phyloP scores from a whole-genome alignment of 2,329 filamentous ascomycete genomes.

The Neopestalotiopsis sp. region DNA sequence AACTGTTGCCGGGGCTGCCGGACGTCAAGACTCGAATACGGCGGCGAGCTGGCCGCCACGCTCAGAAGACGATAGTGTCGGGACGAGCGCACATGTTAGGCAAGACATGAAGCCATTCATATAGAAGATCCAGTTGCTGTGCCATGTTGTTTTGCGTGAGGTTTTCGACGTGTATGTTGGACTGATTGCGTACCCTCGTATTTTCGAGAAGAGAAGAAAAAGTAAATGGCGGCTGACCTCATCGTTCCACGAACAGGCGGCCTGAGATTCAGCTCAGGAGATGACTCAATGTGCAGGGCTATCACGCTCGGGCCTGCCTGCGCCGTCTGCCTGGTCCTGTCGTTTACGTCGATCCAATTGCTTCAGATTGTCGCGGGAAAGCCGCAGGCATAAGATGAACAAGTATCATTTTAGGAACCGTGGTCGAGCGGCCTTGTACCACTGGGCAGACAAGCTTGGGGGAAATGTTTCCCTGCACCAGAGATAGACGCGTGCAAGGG shows the following conservation, averaged over 20 bases:
- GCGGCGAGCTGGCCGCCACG: neutral
- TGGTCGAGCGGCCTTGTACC: conserved; percentile 22
- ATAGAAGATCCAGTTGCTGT: conserved; percentile 18
- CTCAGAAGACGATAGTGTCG: conserved; percentile 19
- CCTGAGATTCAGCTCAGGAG: conserved; percentile 24
- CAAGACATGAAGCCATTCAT: conserved; percentile 18
- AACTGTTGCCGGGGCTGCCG: conserved; percentile 32
- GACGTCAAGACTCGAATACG: conserved; percentile 22
- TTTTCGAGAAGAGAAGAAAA: conserved; percentile 24
- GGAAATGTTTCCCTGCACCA: neutral
- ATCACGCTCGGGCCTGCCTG: conserved; percentile 28
- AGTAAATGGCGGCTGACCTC: conserved; percentile 35
- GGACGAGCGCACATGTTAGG: conserved; percentile 28
- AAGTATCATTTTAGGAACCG: neutral
- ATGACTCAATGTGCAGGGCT: conserved; percentile 24
- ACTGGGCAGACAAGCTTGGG: conserved; percentile 24
- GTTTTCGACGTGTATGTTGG: neutral
- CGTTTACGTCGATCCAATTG: neutral
- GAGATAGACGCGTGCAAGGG: neutral
- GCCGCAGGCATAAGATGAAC: neutral
- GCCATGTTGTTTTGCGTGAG: neutral
- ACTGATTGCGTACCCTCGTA: conserved; percentile 15
- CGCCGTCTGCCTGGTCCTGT: conserved; percentile 29
- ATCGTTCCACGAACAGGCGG: conserved; percentile 35
- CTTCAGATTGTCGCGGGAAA: neutral